A percentile compares a stretch with the other conserved stretches of the same genome.
Evolutionary conservation across 352 stramenopile genomes (phyloP).

Genomic region (Globisporangium alternatum): DNA sequence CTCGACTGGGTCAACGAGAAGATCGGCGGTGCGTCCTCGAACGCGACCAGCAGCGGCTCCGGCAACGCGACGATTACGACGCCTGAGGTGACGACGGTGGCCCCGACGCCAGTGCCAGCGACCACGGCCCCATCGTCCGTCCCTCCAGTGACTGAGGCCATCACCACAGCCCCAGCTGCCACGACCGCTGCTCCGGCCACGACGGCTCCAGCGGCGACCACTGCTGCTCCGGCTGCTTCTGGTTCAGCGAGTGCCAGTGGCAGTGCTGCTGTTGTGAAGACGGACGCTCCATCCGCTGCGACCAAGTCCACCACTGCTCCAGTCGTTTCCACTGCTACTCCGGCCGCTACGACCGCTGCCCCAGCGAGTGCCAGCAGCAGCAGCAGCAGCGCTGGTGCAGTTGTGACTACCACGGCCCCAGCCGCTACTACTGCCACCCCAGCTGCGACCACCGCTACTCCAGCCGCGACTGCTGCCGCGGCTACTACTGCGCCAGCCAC

Average conservation of each 20-base stretch:
- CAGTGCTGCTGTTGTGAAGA: slow-evolving; percentile 10
- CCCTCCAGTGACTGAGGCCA: slow-evolving; percentile 7
- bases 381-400: not conserved
- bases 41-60: slow-evolving; percentile 7
- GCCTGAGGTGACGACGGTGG: not conserved
- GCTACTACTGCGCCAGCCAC: not conserved
- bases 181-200: slow-evolving; percentile 24
- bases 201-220: slow-evolving; percentile 13
- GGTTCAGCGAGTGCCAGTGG: not conserved
- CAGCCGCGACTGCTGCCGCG: slow-evolving; percentile 11
- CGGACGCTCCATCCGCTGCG: slow-evolving; percentile 9
- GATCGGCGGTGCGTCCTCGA: slow-evolving; percentile 25
- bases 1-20: slow-evolving; percentile 58
- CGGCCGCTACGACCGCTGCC: not conserved
- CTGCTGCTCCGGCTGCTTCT: not conserved
- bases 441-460: slow-evolving; percentile 10
- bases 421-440: not conserved
- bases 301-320: not conserved
- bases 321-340: not conserved
- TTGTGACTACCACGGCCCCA: not conserved
- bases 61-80: slow-evolving; percentile 13
- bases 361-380: not conserved
- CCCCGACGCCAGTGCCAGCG: slow-evolving; percentile 3
- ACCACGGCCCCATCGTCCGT: not conserved
- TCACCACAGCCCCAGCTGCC: slow-evolving; percentile 14